Evolutionary conservation across 352 stramenopile species (phyloP).

Genomic region (Pythium biforme): DNA sequence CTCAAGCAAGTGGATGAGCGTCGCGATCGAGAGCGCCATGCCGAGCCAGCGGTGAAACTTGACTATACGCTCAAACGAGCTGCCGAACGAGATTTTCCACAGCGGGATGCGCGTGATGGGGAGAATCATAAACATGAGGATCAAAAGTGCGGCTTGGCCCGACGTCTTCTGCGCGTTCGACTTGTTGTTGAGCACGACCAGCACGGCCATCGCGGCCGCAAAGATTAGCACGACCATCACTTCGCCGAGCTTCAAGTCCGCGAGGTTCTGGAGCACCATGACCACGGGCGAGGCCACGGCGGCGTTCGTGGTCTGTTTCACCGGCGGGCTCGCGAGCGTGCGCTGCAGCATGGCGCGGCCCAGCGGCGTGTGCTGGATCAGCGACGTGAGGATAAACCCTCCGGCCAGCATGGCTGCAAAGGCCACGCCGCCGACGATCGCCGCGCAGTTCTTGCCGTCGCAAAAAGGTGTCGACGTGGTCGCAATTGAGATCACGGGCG

Average conservation of each 20-base stretch:
- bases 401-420: conserved; percentile 56
- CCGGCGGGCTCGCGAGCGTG: conserved; percentile 42
- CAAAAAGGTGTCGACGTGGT: conserved; percentile 36
- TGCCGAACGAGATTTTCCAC: conserved; percentile 71
- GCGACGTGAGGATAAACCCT: conserved; percentile 44
- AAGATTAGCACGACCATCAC: conserved; percentile 68
- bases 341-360: conserved; percentile 42
- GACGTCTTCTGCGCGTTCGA: conserved; percentile 39
- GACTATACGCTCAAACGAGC: conserved; percentile 77
- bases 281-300: conserved; percentile 36
- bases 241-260: conserved; percentile 62
- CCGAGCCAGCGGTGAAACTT: conserved; percentile 88
- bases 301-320: conserved; percentile 54
- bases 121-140: conserved; percentile 80
- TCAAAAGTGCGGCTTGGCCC: conserved; percentile 60
- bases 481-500: neutral
- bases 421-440: conserved; percentile 49
- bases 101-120: conserved; percentile 57
- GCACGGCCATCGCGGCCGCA: conserved; percentile 40
- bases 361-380: conserved; percentile 37
- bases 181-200: conserved; percentile 40
- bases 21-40: conserved; percentile 47
- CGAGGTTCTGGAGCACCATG: conserved; percentile 53
- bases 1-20: conserved; percentile 61
- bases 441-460: conserved; percentile 59